Base-by-base conservation (phyloP, 192 early-diverging fungal species). In the Glomus cerebriforme region DNA sequence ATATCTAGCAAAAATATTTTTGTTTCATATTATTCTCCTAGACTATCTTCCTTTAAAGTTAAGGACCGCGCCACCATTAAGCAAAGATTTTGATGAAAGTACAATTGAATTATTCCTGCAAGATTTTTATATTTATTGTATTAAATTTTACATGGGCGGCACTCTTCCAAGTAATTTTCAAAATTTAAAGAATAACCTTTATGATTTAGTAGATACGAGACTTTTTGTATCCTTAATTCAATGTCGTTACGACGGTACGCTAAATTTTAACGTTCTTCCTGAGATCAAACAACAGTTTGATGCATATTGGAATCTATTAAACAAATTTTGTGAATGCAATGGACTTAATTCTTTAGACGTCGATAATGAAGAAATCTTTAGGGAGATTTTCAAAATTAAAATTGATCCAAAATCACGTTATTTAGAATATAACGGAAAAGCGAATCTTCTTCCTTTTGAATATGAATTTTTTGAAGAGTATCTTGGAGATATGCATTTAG, bases 11-110 rank as follows among this genome's bases (percentile, higher is more conserved):
- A 71, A 59, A 32, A 9, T 62, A 6, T 81, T 81, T 67, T 63
- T 81, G 17, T 17, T 77, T 29, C 80, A 81, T 65, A 24, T 59
- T 29, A 24, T 70, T 12, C 24, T 66, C 26, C 32, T 81, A 29
- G 68, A 81, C 34, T 34, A 79, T 60, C 58, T 81, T 73, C 65
- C 80, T 26, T 74, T 81, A 22, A 34, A 78, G 10, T 47, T 4
- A 37, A 64, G 80, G 12, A 27, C 62, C 12, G 9, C 35, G 5
- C 27, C 47, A 39, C 35, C 64, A 66, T 17, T 35, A 35, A 2
- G 10, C 7, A 9, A 4, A 31, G 17, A 24, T 9, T 6, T 13
- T 27, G 12, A 47, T 37, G 19, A 34, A 15, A 24, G 22, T 7
- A 17, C 1, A 4, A 59, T 47, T 29, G 26, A 37, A 17, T 2